Conservation (phyloP, 1,139 yeast genomes). For the Geotrichum bryndzae region DNA sequence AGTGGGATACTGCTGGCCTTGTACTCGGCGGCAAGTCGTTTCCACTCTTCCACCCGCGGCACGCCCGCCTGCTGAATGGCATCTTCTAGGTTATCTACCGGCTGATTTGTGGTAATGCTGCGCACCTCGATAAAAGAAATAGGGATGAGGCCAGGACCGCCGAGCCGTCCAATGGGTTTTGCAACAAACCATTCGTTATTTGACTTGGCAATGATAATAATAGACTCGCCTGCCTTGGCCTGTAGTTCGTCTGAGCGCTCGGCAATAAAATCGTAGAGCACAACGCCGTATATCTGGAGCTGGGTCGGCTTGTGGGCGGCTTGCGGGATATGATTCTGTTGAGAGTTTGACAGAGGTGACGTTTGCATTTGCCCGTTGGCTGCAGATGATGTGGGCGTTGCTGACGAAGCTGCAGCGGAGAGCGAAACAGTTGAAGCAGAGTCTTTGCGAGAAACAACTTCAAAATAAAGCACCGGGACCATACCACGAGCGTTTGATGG, state of each 20-base stretch:
- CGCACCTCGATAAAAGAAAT: constrained; percentile 82
- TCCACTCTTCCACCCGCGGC: constrained; percentile 96
- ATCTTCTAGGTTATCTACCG: constrained; percentile 44
- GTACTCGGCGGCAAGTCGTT: constrained; percentile 80
- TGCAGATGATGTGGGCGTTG: not conserved
- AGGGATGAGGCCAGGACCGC: constrained; percentile 96
- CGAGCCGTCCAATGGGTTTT: constrained; percentile 87
- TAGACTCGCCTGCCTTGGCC: constrained; percentile 77
- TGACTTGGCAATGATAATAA: constrained; percentile 91
- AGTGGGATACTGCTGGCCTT: constrained; percentile 86
- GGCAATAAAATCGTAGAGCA: constrained; percentile 77
- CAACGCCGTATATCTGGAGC: constrained; percentile 53
- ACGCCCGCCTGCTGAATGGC: constrained; percentile 60
- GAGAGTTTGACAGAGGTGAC: constrained; percentile 5
- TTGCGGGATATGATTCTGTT: not conserved
- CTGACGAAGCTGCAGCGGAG: constrained; percentile 10
- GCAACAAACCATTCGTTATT: constrained; percentile 97
- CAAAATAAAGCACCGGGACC: constrained; percentile 84
- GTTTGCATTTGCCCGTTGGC: constrained; percentile 3
- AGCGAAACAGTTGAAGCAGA: constrained; percentile 41
- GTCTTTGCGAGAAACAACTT: constrained; percentile 57
- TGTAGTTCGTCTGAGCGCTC: constrained; percentile 85
- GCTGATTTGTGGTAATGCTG: constrained; percentile 60
- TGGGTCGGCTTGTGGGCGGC: constrained; percentile 12
- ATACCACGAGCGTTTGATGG: constrained; percentile 69